Conservation (phyloP, 2,329 filamentous ascomycete species). For the Diaporthe citriasiana region DNA sequence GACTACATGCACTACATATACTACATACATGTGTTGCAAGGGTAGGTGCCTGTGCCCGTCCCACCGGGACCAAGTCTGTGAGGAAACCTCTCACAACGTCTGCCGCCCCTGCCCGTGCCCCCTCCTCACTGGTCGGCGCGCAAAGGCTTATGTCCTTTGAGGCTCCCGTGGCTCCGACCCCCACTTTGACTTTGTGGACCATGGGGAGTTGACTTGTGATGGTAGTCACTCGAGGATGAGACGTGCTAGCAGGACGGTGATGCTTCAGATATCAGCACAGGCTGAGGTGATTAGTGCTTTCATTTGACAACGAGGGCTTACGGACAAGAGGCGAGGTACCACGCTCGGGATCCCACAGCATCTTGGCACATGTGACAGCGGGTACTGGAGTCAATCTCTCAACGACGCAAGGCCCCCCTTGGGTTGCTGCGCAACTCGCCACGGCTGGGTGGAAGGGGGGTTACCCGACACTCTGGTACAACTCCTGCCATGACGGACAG, state of each 20-base stretch:
- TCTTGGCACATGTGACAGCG: conserved; percentile 33
- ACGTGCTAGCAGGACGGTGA: neutral
- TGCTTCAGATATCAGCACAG: conserved; percentile 20
- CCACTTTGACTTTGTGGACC: conserved; percentile 6
- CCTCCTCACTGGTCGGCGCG: neutral
- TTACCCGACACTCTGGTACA: conserved; percentile 37
- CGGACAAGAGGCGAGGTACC: conserved; percentile 11
- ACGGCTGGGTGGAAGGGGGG: neutral
- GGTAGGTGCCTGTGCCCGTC: conserved; percentile 6
- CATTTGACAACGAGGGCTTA: conserved; percentile 22
- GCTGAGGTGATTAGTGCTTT: neutral
- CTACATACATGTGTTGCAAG: neutral
- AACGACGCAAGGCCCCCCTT: neutral
- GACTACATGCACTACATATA: neutral
- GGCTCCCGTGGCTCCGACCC: conserved; percentile 5
- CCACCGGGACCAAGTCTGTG: conserved; percentile 16
- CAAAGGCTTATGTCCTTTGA: conserved; percentile 8
- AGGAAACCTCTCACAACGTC: conserved; percentile 25
- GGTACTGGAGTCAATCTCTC: conserved; percentile 29
- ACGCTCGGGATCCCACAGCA: conserved; percentile 33
- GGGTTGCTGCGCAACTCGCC: neutral
- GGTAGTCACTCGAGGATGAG: conserved; percentile 22
- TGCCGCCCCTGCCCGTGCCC: neutral
- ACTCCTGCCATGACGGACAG: neutral
- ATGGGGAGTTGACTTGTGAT: neutral